Base-by-base conservation (phyloP, 352 stramenopile species). In the Peronospora belbahrii region DNA sequence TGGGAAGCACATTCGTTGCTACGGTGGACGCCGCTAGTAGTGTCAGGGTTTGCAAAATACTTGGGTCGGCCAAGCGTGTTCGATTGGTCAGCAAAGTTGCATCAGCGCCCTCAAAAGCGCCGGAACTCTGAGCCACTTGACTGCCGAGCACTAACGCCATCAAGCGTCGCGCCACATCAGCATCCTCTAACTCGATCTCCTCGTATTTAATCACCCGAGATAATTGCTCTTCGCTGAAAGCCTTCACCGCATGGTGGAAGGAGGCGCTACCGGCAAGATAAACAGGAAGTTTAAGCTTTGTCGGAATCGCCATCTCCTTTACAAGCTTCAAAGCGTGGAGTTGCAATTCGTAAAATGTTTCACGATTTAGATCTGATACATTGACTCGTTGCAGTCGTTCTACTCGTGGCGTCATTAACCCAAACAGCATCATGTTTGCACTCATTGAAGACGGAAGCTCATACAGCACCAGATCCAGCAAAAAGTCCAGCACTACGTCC, bases 401-500 rank as follows among this genome's bases (percentile, higher is more conserved):
- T 6, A 84, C 20, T 6, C 79, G 70, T 4, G 64, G 42, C 0
- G 47, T 38, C 56, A 71, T 66, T 24, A 87, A 59, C 0, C 74
- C 76, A 50, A 69, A 83, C 8, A 55, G 27, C 0, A 51, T 38
- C 0, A 36, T 25, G 8, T 55, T 48, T 1, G 24, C 23, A 18
- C 10, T 63, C n/a, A 27, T 30, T 10, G 42, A 52, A 3, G 48
- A 39, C 0, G 61, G 54, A n/a, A 47, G 30, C 22, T 82, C 71
- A 52, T 73, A 79, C 10, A 88, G 50, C 7, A 87, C 47, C 8
- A 91, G 45, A 47, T 91, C 79, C 19, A 91, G 48, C 7, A 87
- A 40, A 38, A 88, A 88, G 38, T 88, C 79, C 31, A 91, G 40
- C 31, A 87, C 38, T 2, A 77, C 57, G 13, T 79, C 58, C 6